Evolutionary conservation across 345 rosid genomes (phyloP), one percentile per base, ranked within the genome.

Genomic region (Gossypium sturtianum): DNA sequence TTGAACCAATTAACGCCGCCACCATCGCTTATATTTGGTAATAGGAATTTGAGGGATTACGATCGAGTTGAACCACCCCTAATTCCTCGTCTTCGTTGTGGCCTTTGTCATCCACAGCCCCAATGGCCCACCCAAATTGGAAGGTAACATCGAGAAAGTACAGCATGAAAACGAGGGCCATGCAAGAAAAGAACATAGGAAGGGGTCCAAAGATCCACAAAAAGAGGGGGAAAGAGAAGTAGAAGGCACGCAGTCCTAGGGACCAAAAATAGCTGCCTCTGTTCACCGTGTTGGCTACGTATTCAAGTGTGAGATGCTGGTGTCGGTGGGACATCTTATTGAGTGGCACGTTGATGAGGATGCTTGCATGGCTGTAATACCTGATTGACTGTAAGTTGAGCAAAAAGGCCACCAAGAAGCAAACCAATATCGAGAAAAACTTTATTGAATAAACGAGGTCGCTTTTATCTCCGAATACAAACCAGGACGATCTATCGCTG

Each of bases 211-310:
- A 94, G 56, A 92, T 86, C 98, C 98, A 94, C 60, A 94, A 78
- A 61, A 92, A 89, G 27, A 94, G 45, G 10, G 98, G 98, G 61
- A 88, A 83, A 0, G 98, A 94, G 86, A 92, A 90, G 83, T 94
- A 92, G 60, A 92, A 94, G 2, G 97, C 93, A 16, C 98, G 79
- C 23, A 94, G 84, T 2, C 98, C 97, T 58, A 92, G 74, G 3
- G 97, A 89, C 98, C 98, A 94, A 74, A 94, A 92, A 77, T 90
- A 90, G 79, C 97, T 89, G 2, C 97, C 97, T 61, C 86, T 77
- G 47, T 94, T 92, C 20, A 94, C 88, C 3, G 89, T 85, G 66
- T 81, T 71, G 2, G 89, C 89, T 76, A 92, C 97, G 62, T 87
- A 90, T 54, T 92, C 90, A 4, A 81, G 82, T 19, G 89, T 85